phyloP scores from a whole-genome alignment of 2,329 filamentous ascomycete species.

The Neurospora sp. region DNA sequence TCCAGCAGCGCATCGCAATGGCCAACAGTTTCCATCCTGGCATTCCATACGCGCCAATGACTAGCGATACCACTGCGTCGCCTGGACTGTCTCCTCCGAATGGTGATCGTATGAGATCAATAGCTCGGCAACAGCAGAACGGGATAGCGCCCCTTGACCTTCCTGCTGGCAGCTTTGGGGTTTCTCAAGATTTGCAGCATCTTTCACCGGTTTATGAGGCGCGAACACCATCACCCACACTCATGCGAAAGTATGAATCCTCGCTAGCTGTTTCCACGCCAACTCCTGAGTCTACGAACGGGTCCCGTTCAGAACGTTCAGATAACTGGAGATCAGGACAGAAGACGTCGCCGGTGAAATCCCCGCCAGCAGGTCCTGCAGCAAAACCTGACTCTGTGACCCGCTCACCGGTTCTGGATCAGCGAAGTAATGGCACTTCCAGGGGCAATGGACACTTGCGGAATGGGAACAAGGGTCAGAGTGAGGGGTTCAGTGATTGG shows the following conservation, averaged over 20 bases:
- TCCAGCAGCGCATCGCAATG: constrained; percentile 23
- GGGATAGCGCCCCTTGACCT: constrained; percentile 48
- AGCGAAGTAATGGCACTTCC: constrained; percentile 29
- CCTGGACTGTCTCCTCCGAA: constrained; percentile 22
- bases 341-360: constrained; percentile 10
- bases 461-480: constrained; percentile 41
- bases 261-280: constrained; percentile 10
- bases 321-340: constrained; percentile 7
- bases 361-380: constrained; percentile 10
- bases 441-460: constrained; percentile 45
- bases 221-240: constrained; percentile 59
- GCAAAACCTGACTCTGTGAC: constrained; percentile 22
- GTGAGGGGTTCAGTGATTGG: constrained; percentile 37
- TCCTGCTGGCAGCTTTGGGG: constrained; percentile 34
- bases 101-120: constrained; percentile 13
- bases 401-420: constrained; percentile 18
- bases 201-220: constrained; percentile 69
- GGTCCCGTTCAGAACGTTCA: constrained; percentile 13
- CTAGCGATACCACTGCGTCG: constrained; percentile 20
- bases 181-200: constrained; percentile 36
- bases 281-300: constrained; percentile 11
- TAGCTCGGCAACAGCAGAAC: constrained; percentile 35
- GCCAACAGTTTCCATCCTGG: constrained; percentile 13
- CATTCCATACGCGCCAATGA: constrained; percentile 17
- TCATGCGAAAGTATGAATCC: constrained; percentile 43